Conservation (phyloP, 73 alveolate genomes). For the Breviolum minutum region DNA sequence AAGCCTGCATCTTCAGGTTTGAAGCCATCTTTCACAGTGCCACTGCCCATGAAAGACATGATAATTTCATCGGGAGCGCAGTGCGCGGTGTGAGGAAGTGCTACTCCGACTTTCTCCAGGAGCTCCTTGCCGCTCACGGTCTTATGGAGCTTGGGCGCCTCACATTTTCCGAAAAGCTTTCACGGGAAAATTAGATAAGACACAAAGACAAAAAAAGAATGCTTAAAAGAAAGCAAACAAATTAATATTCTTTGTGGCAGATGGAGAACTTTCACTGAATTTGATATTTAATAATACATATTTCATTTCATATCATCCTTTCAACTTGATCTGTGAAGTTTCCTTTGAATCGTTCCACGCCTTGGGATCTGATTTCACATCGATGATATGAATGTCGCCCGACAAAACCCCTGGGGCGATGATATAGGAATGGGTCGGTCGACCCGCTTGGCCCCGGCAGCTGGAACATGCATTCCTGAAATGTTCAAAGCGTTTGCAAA, state of each 20-base stretch:
- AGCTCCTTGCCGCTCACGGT: conserved; percentile 48
- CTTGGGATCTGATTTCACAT: conserved; percentile 72
- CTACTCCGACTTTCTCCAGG: conserved; percentile 49
- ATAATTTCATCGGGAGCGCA: conserved; percentile 76
- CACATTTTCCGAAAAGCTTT: not conserved
- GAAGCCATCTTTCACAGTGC: conserved; percentile 60
- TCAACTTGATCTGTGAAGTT: not conserved
- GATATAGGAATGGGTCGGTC: conserved; percentile 49
- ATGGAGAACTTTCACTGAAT: not conserved
- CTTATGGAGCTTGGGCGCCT: conserved; percentile 59
- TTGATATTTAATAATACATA: not conserved
- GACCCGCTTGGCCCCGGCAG: conserved; percentile 52
- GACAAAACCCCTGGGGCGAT: conserved; percentile 52
- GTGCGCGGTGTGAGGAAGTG: conserved; percentile 79
- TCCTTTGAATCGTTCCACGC: not conserved
- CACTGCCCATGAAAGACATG: conserved; percentile 89
- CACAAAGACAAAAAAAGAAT: not conserved
- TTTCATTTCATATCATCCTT: not conserved
- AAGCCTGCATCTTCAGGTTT: conserved; percentile 70
- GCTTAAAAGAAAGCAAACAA: not conserved
- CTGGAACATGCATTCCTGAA: conserved; percentile 4
- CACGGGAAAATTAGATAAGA: not conserved
- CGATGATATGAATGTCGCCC: conserved; percentile 83
- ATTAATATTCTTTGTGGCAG: not conserved
- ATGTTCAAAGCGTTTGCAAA: no score